Conservation (phyloP, 2,329 filamentous ascomycete species). For the Plenodomus biglobosus region DNA sequence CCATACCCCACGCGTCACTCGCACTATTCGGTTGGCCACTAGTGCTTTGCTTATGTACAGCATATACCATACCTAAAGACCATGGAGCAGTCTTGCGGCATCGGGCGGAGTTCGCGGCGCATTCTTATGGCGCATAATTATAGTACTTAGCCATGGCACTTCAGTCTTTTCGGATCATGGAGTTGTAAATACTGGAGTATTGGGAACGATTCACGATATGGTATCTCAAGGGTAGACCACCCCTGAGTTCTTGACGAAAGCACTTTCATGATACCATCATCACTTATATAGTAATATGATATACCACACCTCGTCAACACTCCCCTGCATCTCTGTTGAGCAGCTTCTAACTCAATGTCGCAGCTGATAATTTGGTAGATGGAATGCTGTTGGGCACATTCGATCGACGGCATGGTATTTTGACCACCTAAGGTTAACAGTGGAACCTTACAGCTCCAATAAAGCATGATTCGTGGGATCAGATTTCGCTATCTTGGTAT, state of each 20-base stretch:
- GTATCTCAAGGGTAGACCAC: conserved; percentile 1
- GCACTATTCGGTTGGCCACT: conserved; percentile 43
- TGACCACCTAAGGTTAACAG: too few species aligned
- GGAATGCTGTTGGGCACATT: not conserved
- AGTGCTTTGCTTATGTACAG: conserved; percentile 7
- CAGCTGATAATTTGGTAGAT: not conserved
- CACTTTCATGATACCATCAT: conserved; percentile 7
- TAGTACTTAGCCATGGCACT: not conserved
- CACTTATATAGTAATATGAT: conserved; percentile 19
- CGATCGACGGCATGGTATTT: too few species aligned
- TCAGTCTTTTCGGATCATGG: not conserved
- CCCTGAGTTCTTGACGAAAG: not conserved
- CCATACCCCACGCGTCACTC: conserved; percentile 34
- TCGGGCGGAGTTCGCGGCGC: conserved; percentile 15
- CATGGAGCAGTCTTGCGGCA: conserved; percentile 4
- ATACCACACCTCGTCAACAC: not conserved
- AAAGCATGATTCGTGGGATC: too few species aligned
- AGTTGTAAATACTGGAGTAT: not conserved
- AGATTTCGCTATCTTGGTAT: too few species aligned
- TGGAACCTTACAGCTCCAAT: too few species aligned
- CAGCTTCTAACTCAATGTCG: not conserved
- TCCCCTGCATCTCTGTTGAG: not conserved
- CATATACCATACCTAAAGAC: not conserved
- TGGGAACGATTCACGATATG: not conserved
- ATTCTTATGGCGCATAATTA: conserved; percentile 1